These are phyloP conservation scores for Pleurotus giganteus DNA, from an alignment of 768 basidiomycete species.

Conservation along the genomic window DNA sequence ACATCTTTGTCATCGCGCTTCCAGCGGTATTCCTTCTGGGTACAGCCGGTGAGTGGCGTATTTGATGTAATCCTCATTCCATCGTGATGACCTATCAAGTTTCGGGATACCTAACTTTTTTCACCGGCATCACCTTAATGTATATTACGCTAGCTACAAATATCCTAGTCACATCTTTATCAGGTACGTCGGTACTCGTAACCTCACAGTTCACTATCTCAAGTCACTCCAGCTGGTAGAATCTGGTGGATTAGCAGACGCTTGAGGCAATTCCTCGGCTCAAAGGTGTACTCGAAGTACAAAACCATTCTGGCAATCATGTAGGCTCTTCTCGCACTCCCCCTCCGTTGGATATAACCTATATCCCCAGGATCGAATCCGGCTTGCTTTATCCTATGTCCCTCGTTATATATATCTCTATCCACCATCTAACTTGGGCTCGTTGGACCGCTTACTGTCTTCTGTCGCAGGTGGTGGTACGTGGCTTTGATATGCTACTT, in stretches of 20 bases:
- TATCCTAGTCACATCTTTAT: neutral
- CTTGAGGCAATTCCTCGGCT: neutral
- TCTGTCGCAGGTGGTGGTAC: neutral
- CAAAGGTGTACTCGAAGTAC: neutral
- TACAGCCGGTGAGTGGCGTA: conserved; percentile 10
- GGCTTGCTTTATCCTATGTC: neutral
- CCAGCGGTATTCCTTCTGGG: conserved; percentile 13
- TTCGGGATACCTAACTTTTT: neutral
- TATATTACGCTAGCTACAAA: neutral
- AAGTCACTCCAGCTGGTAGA: neutral
- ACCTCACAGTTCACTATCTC: neutral
- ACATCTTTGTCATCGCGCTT: conserved; percentile 11
- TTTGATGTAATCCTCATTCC: neutral
- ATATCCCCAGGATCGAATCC: neutral
- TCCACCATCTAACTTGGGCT: too few relatives aligned
- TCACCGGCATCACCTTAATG: neutral
- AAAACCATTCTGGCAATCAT: neutral
- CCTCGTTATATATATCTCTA: neutral
- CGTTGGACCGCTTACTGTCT: neutral
- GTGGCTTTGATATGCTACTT: neutral
- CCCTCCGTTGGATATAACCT: neutral
- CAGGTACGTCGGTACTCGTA: neutral
- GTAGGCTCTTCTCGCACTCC: neutral
- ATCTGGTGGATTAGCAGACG: conserved; percentile 8
- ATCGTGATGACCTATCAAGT: neutral